Conservation (phyloP, 2,329 filamentous ascomycete species). For the Xylaria digitata region DNA sequence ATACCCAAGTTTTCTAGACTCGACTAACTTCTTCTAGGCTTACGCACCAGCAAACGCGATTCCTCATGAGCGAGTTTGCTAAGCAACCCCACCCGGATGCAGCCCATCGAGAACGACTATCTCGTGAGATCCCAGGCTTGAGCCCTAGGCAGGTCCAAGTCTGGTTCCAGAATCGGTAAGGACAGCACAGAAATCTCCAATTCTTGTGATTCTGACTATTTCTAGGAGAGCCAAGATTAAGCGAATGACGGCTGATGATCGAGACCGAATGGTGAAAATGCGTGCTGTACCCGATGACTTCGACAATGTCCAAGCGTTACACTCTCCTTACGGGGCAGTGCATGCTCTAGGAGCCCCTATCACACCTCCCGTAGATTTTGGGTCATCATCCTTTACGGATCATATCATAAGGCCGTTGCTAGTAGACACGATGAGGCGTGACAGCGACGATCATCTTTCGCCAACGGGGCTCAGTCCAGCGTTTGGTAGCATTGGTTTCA, state of each 20-base stretch:
- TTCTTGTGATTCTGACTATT: constrained; percentile 39
- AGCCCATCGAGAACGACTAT: constrained; percentile 86
- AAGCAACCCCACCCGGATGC: constrained; percentile 95
- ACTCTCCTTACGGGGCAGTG: constrained; percentile 73
- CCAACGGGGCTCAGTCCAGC: constrained; percentile 74
- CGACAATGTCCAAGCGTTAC: constrained; percentile 75
- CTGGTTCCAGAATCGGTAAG: constrained; percentile 97
- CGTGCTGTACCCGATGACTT: constrained; percentile 77
- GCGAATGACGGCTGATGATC: constrained; percentile 75
- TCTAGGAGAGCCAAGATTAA: constrained; percentile 76
- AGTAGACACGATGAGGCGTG: constrained; percentile 73
- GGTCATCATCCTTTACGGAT: constrained; percentile 63
- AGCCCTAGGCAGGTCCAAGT: constrained; percentile 95
- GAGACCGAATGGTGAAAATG: constrained; percentile 78
- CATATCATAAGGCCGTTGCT: constrained; percentile 75
- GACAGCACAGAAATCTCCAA: constrained; percentile 35
- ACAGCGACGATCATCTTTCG: constrained; percentile 73
- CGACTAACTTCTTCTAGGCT: constrained; percentile 68
- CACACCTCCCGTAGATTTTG: constrained; percentile 62
- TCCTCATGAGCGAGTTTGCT: constrained; percentile 96
- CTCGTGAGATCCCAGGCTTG: constrained; percentile 88
- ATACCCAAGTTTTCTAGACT: constrained; percentile 13
- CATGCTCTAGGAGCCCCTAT: constrained; percentile 63
- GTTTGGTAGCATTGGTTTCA: constrained; percentile 75
- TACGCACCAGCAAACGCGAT: constrained; percentile 96